phyloP scores from a whole-genome alignment of 148 eudicot genomes.

The Vaccinium corymbosum region DNA sequence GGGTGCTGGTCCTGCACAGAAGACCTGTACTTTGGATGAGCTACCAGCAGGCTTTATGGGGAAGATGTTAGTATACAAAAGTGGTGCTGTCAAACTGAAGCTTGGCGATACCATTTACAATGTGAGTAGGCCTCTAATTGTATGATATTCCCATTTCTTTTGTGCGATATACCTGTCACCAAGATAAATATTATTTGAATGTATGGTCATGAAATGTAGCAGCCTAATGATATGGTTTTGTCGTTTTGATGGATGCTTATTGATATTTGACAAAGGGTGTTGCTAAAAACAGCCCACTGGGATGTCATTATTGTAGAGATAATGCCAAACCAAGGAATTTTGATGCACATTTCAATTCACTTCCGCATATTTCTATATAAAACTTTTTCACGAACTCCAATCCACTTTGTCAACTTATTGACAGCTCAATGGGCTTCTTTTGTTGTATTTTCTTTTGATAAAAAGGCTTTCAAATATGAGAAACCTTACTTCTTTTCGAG shows the following conservation, averaged over 20 bases:
- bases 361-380: not conserved
- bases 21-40: conserved; percentile 31
- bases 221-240: not conserved
- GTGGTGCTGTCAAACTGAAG: conserved; percentile 51
- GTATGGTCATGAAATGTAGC: not conserved
- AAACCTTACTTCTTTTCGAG: not conserved
- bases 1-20: conserved; percentile 20
- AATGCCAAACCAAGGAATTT: not conserved
- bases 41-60: conserved; percentile 46
- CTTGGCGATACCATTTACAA: conserved; percentile 52
- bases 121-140: conserved; percentile 36
- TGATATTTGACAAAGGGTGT: not conserved
- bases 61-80: conserved; percentile 46
- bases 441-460: not conserved
- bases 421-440: not conserved
- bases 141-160: not conserved
- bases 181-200: not conserved
- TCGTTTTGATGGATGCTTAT: not conserved
- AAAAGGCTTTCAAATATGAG: not conserved
- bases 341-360: not conserved
- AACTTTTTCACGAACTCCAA: not conserved
- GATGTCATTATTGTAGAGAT: not conserved
- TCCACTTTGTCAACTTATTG: not conserved
- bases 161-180: not conserved
- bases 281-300: not conserved